phyloP scores from a whole-genome alignment of 768 basidiomycete species.

The Psilocybe azurescens region DNA sequence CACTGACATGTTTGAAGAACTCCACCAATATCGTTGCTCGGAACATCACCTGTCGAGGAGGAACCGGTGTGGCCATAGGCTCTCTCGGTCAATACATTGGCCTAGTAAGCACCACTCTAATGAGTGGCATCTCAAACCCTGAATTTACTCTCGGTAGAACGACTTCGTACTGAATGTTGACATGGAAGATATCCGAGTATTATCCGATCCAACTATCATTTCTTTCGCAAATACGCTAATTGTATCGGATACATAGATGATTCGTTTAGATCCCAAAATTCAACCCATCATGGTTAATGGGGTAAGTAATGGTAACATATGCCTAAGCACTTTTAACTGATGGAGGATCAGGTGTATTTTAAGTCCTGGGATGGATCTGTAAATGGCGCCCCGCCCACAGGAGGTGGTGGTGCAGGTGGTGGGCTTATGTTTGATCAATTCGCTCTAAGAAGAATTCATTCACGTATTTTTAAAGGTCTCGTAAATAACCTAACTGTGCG shows the following conservation, averaged over 20 bases:
- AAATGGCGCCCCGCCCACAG: conserved; percentile 58
- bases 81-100: conserved; percentile 63
- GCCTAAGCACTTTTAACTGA: neutral
- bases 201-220: neutral
- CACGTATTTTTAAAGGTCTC: conserved; percentile 34
- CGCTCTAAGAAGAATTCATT: neutral
- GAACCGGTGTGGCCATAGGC: conserved; percentile 65
- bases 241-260: conserved; percentile 36
- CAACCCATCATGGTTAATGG: conserved; percentile 64
- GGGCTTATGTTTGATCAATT: conserved; percentile 9
- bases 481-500: conserved; percentile 49
- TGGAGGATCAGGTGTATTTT: conserved; percentile 50
- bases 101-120: conserved; percentile 38
- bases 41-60: conserved; percentile 61
- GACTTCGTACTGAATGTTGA: conserved; percentile 59
- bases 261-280: conserved; percentile 49
- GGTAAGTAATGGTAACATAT: conserved; percentile 30
- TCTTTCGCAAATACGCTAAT: neutral
- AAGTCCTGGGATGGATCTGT: conserved; percentile 60
- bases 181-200: conserved; percentile 40
- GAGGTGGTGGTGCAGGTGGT: conserved; percentile 61
- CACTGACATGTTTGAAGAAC: conserved; percentile 41
- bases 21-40: conserved; percentile 54
- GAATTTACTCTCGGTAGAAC: conserved; percentile 35
- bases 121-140: neutral